phyloP scores from a whole-genome alignment of 108 stramenopile genomes.

The Seminavis robusta region DNA sequence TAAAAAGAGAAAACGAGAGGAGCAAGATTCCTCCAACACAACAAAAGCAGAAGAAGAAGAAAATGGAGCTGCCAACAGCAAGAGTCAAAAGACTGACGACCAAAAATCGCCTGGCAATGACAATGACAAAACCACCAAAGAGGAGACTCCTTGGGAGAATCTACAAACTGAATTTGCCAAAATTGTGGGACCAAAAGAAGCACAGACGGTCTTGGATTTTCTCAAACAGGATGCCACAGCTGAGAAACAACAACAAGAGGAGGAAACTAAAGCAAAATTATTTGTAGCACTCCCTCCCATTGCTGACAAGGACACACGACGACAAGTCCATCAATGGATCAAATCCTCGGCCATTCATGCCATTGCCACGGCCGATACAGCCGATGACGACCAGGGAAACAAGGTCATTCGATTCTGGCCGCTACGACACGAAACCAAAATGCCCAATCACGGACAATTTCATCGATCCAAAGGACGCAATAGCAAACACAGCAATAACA shows the following conservation, averaged over 20 bases:
- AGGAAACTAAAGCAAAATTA: background rate
- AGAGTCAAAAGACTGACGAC: background rate
- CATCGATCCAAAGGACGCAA: slow-evolving; percentile 20
- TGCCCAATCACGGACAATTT: slow-evolving; percentile 63
- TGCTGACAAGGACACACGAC: slow-evolving; percentile 56
- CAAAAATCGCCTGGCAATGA: background rate
- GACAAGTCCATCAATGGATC: slow-evolving; percentile 57
- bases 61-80: background rate
- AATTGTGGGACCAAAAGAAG: slow-evolving; percentile 12
- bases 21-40: background rate
- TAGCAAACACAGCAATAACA: slow-evolving; percentile 29
- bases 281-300: slow-evolving; percentile 53
- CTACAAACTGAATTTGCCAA: slow-evolving; percentile 14
- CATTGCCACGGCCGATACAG: slow-evolving; percentile 67
- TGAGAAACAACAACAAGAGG: background rate
- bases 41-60: background rate
- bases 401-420: slow-evolving; percentile 73
- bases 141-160: slow-evolving; percentile 6
- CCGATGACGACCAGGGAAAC: no score
- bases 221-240: slow-evolving; percentile 10
- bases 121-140: slow-evolving; percentile 1
- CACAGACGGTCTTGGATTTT: slow-evolving; percentile 40
- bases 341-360: slow-evolving; percentile 22
- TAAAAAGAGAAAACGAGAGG: slow-evolving; percentile 19
- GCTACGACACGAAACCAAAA: slow-evolving; percentile 53